phyloP scores from a whole-genome alignment of 495 filamentous ascomycete genomes.

The Aspergillus saccharolyticus region DNA sequence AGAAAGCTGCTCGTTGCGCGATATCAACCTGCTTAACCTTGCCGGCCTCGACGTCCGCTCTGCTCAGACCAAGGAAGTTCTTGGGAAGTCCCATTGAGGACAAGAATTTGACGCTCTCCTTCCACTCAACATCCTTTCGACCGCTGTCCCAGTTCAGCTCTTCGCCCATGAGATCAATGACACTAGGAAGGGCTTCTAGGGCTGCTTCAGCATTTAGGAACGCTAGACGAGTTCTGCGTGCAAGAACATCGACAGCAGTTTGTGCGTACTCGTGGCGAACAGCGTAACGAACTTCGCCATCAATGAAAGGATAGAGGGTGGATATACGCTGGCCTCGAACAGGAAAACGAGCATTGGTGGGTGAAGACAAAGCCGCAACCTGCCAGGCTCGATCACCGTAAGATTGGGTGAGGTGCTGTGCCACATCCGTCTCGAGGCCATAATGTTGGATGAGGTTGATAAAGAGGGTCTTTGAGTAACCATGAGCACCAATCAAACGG shows the following conservation, averaged over 20 bases:
- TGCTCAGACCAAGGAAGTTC: constrained; percentile 62
- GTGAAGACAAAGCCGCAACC: constrained; percentile 76
- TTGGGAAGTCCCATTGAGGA: constrained; percentile 83
- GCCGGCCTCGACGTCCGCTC: constrained; percentile 74
- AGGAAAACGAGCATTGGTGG: constrained; percentile 81
- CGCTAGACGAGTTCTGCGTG: constrained; percentile 78
- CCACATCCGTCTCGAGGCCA: constrained; percentile 91
- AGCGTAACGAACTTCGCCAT: constrained; percentile 91
- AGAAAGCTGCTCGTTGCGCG: constrained; percentile 66
- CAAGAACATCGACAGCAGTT: constrained; percentile 87
- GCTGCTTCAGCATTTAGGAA: constrained; percentile 96
- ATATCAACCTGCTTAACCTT: constrained; percentile 65
- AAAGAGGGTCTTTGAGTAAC: constrained; percentile 91
- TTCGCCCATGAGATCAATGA: constrained; percentile 91
- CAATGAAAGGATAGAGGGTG: constrained; percentile 86
- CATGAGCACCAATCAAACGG: constrained; percentile 87
- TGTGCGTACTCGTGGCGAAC: constrained; percentile 90
- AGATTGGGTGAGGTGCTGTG: constrained; percentile 79
- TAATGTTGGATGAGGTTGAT: constrained; percentile 98
- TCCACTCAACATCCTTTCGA: constrained; percentile 81
- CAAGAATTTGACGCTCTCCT: constrained; percentile 69
- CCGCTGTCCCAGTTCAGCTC: constrained; percentile 78
- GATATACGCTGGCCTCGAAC: constrained; percentile 80
- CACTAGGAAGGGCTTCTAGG: constrained; percentile 77
- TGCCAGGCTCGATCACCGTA: constrained; percentile 97